Conservation (phyloP, 75 land plant genomes). For the Cupressus sempervirens region DNA sequence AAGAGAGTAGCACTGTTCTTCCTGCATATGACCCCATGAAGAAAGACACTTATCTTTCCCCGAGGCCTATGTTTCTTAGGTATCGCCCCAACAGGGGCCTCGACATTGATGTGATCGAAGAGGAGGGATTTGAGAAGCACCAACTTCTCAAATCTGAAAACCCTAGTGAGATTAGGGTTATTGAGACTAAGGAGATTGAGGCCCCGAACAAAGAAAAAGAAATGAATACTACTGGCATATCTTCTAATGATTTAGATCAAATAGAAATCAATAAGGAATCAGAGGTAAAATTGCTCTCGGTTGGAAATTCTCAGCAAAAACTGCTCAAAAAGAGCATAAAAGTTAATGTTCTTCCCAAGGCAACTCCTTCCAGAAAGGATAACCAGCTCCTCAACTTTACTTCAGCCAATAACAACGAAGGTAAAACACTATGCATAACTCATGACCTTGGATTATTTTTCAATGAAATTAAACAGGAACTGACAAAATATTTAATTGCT, state of each 20-base stretch:
- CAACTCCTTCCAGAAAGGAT: too few relatives aligned
- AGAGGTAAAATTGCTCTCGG: too few relatives aligned
- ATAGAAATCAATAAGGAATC: too few relatives aligned
- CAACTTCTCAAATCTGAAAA: conserved; percentile 9
- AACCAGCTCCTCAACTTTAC: background rate
- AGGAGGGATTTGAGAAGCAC: background rate
- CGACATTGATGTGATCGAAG: too few relatives aligned
- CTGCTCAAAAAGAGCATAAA: background rate
- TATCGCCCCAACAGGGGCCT: too few relatives aligned
- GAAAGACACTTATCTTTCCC: conserved; percentile 12
- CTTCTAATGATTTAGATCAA: too few relatives aligned
- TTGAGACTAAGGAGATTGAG: conserved; percentile 7
- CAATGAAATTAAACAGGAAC: background rate
- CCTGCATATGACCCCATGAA: conserved; percentile 56
- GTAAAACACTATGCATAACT: background rate
- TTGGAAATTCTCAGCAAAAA: too few relatives aligned
- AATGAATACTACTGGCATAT: too few relatives aligned
- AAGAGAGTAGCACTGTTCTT: conserved; percentile 12
- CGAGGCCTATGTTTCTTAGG: too few relatives aligned
- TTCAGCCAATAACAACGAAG: background rate
- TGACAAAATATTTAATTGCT: background rate
- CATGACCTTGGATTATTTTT: background rate
- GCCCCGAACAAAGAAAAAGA: too few relatives aligned
- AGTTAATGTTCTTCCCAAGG: background rate
- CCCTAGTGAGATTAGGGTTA: background rate